Evolutionary conservation across 2,329 filamentous ascomycete genomes (phyloP), one percentile per base, ranked within the genome.

Genomic region (Fusarium nematophilum): DNA sequence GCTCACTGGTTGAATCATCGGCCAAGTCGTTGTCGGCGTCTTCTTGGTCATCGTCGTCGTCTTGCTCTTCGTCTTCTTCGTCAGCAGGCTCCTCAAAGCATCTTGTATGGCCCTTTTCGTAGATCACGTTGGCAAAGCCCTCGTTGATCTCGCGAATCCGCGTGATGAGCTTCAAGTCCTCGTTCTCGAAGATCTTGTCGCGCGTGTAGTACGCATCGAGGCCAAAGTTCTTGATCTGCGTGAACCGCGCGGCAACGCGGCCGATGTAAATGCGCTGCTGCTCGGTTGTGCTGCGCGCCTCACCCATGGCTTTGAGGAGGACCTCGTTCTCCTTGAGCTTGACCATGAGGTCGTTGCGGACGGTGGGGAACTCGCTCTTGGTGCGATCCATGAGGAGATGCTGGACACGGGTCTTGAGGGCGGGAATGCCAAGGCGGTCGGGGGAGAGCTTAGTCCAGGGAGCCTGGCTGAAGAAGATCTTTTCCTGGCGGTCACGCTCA

Each of bases 331-430:
- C 38, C 5, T 60, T 57, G 2, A 70, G 64, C 1, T 45, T 49
- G 0, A 36, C n/a, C 0, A 27, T 18, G 8, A 77, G 64, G 2
- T 80, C 76, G 0, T 31, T 31, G 2, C 69, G 68, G 1, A 79
- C 73, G 11, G 73, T 70, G 0, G 76, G 76, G 1, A 79, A 72
- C 47, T 77, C 72, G 31, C 58, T 52, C 15, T 75, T 78, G 6
- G 79, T 77, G 0, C 81, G 71, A 1, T 79, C 73, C 26, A 73
- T 69, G 0, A 83, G 69, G 0, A 83, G 72, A 0, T 70, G 58
- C 0, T 69, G 68, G 0, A 83, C 66, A 0, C 76, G 73, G 0
- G 7, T 10, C 15, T 72, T 74, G 10, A 83, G 67, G 0, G 76
- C 71, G 0, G 44, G 56, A 1, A 78, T 73, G 0, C 80, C 80